These are phyloP conservation scores for Trichophyton equinum DNA, from an alignment of 2,329 filamentous ascomycete species.

Conservation along the genomic window DNA sequence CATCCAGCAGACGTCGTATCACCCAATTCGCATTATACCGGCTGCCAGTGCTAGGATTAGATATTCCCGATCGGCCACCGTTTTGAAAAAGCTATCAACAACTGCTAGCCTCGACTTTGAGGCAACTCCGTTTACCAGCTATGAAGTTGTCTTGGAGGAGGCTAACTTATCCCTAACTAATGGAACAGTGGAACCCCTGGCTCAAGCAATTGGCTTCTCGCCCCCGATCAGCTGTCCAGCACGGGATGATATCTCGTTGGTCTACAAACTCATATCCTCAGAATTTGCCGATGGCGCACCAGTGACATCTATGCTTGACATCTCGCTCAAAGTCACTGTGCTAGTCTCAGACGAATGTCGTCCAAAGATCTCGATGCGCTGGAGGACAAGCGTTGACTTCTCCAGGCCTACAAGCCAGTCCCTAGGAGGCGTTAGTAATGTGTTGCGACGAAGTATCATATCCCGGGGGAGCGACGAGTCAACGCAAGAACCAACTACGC, in stretches of 20 bases:
- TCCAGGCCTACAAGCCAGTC: constrained; percentile 36
- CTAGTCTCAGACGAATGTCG: constrained; percentile 30
- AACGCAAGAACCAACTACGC: not conserved
- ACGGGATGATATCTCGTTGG: constrained; percentile 44
- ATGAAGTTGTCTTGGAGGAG: constrained; percentile 38
- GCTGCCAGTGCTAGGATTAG: constrained; percentile 45
- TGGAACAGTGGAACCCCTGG: constrained; percentile 36
- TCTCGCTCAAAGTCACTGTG: constrained; percentile 35
- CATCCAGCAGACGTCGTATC: constrained; percentile 41
- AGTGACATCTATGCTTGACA: constrained; percentile 32
- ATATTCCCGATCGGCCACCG: constrained; percentile 34
- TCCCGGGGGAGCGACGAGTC: not conserved
- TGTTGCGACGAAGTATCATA: constrained; percentile 35
- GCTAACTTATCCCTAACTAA: constrained; percentile 37
- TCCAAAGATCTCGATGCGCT: constrained; percentile 37
- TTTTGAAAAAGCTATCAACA: constrained; percentile 33
- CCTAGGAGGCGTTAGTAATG: constrained; percentile 32
- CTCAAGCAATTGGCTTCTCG: constrained; percentile 23
- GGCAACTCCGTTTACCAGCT: constrained; percentile 40
- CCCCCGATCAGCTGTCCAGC: constrained; percentile 36
- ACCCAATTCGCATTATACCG: constrained; percentile 43
- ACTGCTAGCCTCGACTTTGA: constrained; percentile 45
- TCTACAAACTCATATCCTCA: constrained; percentile 38
- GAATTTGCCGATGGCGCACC: constrained; percentile 23
- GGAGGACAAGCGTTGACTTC: constrained; percentile 39